These are phyloP conservation scores for Colletotrichum liriopes DNA, from an alignment of 2,329 filamentous ascomycete genomes.

Conservation along the genomic window DNA sequence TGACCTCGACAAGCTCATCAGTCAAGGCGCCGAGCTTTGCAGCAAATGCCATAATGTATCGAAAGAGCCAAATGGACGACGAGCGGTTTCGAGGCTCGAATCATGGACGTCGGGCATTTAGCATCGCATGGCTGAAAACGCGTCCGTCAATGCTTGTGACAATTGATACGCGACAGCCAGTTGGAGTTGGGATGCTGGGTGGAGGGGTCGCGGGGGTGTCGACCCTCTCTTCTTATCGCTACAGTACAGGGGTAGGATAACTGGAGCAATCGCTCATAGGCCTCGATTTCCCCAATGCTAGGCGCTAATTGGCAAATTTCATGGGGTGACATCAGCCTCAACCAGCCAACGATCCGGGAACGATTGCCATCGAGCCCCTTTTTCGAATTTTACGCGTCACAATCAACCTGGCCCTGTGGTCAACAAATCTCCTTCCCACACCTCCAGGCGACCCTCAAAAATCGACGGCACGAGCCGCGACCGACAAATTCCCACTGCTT, in stretches of 20 bases:
- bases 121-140: constrained; percentile 3
- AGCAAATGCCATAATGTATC: constrained; percentile 77
- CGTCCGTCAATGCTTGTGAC: constrained; percentile 10
- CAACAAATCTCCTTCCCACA: constrained; percentile 30
- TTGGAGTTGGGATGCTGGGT: not conserved
- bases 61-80: constrained; percentile 10
- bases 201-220: constrained; percentile 25
- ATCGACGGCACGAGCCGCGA: constrained; percentile 39
- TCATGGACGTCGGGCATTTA: constrained; percentile 3
- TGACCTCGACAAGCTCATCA: constrained; percentile 78
- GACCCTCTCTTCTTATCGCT: constrained; percentile 29
- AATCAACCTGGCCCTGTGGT: constrained; percentile 27
- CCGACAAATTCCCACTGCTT: constrained; percentile 10
- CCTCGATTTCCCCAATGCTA: constrained; percentile 10
- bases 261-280: constrained; percentile 25
- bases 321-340: constrained; percentile 42
- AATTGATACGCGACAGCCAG: constrained; percentile 14
- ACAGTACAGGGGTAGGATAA: constrained; percentile 35
- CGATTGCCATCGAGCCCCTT: constrained; percentile 36
- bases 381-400: constrained; percentile 40
- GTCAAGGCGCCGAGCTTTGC: constrained; percentile 75
- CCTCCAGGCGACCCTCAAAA: constrained; percentile 24
- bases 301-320: constrained; percentile 41
- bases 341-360: constrained; percentile 31
- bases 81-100: not conserved